Base-by-base conservation (phyloP, 2,329 filamentous ascomycete genomes). In the Diplodia seriata region DNA sequence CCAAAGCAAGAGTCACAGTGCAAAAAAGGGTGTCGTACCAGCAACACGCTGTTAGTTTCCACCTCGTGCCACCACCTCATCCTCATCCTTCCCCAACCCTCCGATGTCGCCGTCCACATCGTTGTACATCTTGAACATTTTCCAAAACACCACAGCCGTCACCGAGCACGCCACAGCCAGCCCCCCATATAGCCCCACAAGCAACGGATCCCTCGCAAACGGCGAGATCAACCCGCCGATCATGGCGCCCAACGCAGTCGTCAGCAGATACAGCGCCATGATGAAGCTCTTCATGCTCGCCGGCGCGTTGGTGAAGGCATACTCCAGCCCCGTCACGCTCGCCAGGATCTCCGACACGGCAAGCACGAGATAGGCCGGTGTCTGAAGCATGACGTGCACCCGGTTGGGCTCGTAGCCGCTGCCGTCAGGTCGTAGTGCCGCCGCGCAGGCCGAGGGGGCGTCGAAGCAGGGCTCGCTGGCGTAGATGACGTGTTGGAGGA, bases 121-220 rank as follows among this genome's bases (percentile, higher is more conserved):
- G 12, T 68, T 51, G 23, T 64, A 64, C 23, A 66, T 68, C 40
- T 75, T 78, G 78, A 85, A 87, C 56, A 80, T 71, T 38, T 80
- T 33, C 76, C 81, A 89, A 77, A 90, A 90, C 67, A 85, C 70
- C 36, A 81, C 78, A 26, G 85, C 85, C 3, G 82, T 80, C 1
- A 80, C 33, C 65, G 83, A 82, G 0, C 85, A 83, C 18, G 82
- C 81, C 65, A 79, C 73, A 5, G 83, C 84, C n/a, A 90, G 77
- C 23, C 85, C 86, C 29, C 82, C 81, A 72, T 90, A 91, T 83
- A 91, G 85, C 87, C 88, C 91, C 68, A 89, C 74, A 72, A 91
- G 84, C 71, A 87, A 83, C 26, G 90, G 90, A 74, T 92, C 87
- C 68, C 84, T 84, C 7, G 87, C 85, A 5, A 83, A 78, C 0